Conservation (phyloP, 352 stramenopile genomes). For the Pythium folliculosum region DNA sequence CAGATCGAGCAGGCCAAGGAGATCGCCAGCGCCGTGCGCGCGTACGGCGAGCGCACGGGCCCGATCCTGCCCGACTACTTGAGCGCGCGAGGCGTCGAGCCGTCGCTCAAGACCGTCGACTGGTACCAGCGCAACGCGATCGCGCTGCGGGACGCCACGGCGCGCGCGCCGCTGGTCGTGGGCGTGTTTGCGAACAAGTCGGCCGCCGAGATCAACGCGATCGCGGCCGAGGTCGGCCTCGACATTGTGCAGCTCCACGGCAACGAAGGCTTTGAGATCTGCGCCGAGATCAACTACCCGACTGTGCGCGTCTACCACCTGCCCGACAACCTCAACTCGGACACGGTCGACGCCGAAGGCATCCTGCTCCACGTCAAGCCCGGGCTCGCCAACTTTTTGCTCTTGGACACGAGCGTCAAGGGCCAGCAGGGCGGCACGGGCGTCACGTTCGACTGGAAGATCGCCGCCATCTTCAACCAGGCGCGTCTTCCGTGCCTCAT, state of each 20-base stretch:
- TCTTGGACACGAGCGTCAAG: conserved; percentile 97
- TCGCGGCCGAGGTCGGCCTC: conserved; percentile 89
- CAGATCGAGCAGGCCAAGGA: conserved; percentile 79
- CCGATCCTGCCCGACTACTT: conserved; percentile 60
- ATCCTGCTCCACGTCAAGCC: conserved; percentile 64
- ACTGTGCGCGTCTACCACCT: conserved; percentile 94
- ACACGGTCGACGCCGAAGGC: conserved; percentile 73
- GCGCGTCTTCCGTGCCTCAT: conserved; percentile 94
- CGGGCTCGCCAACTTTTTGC: conserved; percentile 84
- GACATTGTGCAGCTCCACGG: conserved; percentile 98
- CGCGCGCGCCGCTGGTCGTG: conserved; percentile 88
- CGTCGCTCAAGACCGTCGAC: conserved; percentile 36
- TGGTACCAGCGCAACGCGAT: conserved; percentile 84
- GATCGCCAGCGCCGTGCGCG: conserved; percentile 91
- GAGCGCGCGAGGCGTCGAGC: conserved; percentile 29
- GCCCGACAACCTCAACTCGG: conserved; percentile 75
- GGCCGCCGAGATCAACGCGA: conserved; percentile 88
- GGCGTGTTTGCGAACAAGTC: conserved; percentile 97
- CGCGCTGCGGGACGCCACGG: conserved; percentile 64
- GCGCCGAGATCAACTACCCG: conserved; percentile 81
- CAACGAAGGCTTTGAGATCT: conserved; percentile 92
- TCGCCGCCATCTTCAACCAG: conserved; percentile 90
- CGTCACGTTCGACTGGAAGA: conserved; percentile 95
- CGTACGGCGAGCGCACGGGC: conserved; percentile 92
- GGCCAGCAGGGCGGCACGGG: conserved; percentile 92